Base-by-base conservation (phyloP, 2,329 filamentous ascomycete species). In the Aspergillus terreus region DNA sequence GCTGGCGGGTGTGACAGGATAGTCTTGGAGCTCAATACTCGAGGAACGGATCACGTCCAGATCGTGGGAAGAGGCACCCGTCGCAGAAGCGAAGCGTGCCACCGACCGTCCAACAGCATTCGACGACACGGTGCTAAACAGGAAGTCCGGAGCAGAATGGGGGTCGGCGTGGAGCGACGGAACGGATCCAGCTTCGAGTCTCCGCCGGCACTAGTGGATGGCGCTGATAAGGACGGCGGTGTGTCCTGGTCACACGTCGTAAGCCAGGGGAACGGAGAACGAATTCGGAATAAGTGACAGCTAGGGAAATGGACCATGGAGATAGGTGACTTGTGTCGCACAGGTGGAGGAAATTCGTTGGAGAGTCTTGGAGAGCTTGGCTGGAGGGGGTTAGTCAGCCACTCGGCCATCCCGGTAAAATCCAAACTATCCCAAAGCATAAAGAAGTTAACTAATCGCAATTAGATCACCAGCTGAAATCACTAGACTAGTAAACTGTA, bases 1-100 rank as follows among this genome's bases (percentile, higher is more conserved):
- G 50, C 43, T 21, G 25, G 33, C 50, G 38, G 48, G 46, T 49
- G 46, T 49, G 43, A 54, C 50, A 49, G 54, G 53, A 49, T 58
- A 62, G 14, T 62, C 56, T 58, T 59, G 62, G 51, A 71, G 68
- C 55, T 72, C 69, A 52, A 71, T 65, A 48, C 61, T 63, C 55
- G 65, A 58, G 35, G 25, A 42, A 41, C 42, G 50, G 46, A 38
- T 54, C 40, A 56, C 32, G 51, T 53, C 32, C 52, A 49, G 19
- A 47, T 54, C 32, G 50, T 52, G 35, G 21, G 47, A 27, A 44
- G 54, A 60, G 59, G 59, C 59, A 63, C 59, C 50, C 49, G 60
- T 62, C 55, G 58, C 60, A 56, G 59, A 55, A 48, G 61, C 61
- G 61, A 62, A 56, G 59, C 51, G 59, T 60, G 61, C 61, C 61